phyloP scores from a whole-genome alignment of 805 yeast genomes.

The Candida sonorensis region DNA sequence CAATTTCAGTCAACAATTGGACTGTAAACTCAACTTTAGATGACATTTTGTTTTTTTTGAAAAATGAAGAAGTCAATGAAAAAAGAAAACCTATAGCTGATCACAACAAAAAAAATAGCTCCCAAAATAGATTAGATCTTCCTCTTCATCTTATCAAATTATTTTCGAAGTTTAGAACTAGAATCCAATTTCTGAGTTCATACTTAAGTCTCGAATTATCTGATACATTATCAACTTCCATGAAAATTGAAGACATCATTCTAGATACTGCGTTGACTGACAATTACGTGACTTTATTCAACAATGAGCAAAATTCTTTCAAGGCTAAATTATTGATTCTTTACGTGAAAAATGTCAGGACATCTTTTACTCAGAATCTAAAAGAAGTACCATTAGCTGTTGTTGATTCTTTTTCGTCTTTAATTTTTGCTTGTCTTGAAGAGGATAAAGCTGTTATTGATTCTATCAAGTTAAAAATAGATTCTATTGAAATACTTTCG shows the following conservation, averaged over 20 bases:
- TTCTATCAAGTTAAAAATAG: too few relatives aligned
- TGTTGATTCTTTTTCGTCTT: constrained; percentile 12
- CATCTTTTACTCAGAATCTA: constrained; percentile 9
- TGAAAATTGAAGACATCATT: constrained; percentile 19
- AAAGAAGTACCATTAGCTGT: constrained; percentile 7
- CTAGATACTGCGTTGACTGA: constrained; percentile 21
- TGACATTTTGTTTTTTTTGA: constrained; percentile 4
- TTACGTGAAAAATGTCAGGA: constrained; percentile 16
- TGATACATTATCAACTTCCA: constrained; percentile 6
- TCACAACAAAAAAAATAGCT: neutral
- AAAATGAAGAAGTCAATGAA: neutral
- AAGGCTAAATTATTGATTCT: constrained; percentile 14
- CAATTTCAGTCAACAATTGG: constrained; percentile 14
- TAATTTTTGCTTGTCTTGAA: constrained; percentile 6
- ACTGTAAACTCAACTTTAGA: constrained; percentile 10
- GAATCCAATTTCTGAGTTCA: constrained; percentile 20
- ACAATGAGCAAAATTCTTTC: constrained; percentile 2
- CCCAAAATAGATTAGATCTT: neutral
- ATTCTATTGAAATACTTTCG: constrained; percentile 9
- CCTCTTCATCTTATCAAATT: constrained; percentile 6
- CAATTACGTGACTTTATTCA: constrained; percentile 19
- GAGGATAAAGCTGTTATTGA: constrained; percentile 4
- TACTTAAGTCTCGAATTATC: constrained; percentile 8
- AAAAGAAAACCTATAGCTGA: neutral
- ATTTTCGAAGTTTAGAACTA: constrained; percentile 16